Evolutionary conservation across 345 rosid genomes (phyloP), one percentile per base, ranked within the genome.

Genomic region (Psidium friedrichsthalianum): DNA sequence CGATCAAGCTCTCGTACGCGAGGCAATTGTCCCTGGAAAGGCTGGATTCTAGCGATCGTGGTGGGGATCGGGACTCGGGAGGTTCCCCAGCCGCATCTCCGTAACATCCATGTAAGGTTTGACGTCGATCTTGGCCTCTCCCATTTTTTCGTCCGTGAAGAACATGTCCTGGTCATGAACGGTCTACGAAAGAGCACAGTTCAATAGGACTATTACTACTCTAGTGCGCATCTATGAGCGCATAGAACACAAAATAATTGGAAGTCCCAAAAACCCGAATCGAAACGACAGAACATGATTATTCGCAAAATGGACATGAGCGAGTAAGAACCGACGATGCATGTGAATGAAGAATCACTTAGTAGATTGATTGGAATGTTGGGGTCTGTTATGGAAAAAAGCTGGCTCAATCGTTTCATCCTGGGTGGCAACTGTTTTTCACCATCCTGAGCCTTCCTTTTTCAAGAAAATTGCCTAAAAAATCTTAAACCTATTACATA

Each of bases 161-260:
- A 97, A 85, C 8, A 92, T 94, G 89, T 95, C 99, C 83, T 94
- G 90, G 89, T 97, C 99, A 81, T 89, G 95, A 85, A 97, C 98
- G 9, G 49, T 88, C 98, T 94, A 90, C 86, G 84, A 53, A 54
- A 49, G 25, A n/a, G n/a, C 53, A 51, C 52, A n/a, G 1, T 20
- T 44, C 42, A 53, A 54, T 29, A 16, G 51, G 58, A 78, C 36
- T 36, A 51, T 51, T 42, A 12, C 47, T 24, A 51, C 81, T 44
- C 40, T 9, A 27, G 51, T 36, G 6, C 11, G 18, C 80, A 56
- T 84, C 47, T 36, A 22, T 29, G 51, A 57, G 44, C 55, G 7
- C 53, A 8, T 49, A 3, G 55, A 18, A 58, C 12, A 20, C 56
- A 15, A 55, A 42, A 52, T 13, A 52, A 56, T 18, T 22, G 27